Evolutionary conservation across 2,329 filamentous ascomycete species (phyloP).

Genomic region (Clarireedia paspali): DNA sequence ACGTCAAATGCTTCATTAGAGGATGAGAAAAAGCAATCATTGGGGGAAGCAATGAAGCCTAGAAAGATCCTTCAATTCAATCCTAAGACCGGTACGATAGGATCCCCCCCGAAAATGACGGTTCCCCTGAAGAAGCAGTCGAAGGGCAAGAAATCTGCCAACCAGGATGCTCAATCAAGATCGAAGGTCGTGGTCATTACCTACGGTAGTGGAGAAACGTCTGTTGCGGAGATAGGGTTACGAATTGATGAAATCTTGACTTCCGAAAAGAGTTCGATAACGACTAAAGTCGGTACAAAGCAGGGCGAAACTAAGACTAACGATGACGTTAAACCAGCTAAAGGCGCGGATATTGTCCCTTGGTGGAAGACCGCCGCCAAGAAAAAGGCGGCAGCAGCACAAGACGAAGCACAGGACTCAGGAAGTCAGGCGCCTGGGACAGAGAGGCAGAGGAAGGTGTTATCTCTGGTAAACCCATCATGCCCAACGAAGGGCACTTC

Average conservation of each 20-base stretch:
- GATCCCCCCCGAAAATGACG: constrained; percentile 50
- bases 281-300: not conserved
- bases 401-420: not conserved
- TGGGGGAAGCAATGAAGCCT: constrained; percentile 27
- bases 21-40: not conserved
- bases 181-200: constrained; percentile 44
- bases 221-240: constrained; percentile 43
- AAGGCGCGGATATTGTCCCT: constrained; percentile 2
- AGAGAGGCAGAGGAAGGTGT: not conserved
- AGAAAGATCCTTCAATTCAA: constrained; percentile 50
- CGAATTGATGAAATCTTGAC: constrained; percentile 57
- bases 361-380: constrained; percentile 11
- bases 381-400: not conserved
- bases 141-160: constrained; percentile 17
- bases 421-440: not conserved
- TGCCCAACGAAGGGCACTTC: constrained; percentile 5
- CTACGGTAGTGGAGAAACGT: constrained; percentile 47
- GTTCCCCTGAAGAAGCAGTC: not conserved
- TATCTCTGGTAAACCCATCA: not conserved
- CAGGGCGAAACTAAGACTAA: constrained; percentile 1
- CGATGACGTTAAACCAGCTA: not conserved
- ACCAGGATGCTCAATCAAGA: constrained; percentile 33
- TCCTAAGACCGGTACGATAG: constrained; percentile 52
- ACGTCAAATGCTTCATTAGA: not conserved
- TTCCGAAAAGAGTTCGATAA: not conserved